Evolutionary conservation across 1,284 basidiomycete genomes (phyloP).

Genomic region (Gymnopus androsaceus): DNA sequence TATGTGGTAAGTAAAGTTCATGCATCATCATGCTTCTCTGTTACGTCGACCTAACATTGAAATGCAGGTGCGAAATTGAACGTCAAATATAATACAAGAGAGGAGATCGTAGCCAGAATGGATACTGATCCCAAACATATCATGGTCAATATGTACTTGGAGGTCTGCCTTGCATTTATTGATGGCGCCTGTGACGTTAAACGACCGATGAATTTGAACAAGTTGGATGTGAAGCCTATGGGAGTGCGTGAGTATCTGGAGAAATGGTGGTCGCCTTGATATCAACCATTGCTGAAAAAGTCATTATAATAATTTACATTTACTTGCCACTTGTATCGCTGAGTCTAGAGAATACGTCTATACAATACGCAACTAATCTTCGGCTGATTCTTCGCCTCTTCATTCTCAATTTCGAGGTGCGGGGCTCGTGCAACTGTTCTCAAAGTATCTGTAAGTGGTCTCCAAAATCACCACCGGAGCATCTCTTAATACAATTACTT

Average conservation of each 20-base stretch:
- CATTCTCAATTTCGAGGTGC: neutral
- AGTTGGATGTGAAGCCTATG: slow-evolving; percentile 6
- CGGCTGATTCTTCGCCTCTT: too few relatives aligned
- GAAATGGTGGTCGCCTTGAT: slow-evolving; percentile 14
- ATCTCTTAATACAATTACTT: too few relatives aligned
- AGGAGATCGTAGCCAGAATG: slow-evolving; percentile 1
- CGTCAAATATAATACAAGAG: slow-evolving; percentile 2
- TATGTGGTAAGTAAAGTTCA: slow-evolving; percentile 5
- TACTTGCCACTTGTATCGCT: too few relatives aligned
- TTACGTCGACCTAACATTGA: neutral
- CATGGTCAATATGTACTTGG: neutral
- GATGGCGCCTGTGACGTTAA: neutral
- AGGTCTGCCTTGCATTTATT: neutral
- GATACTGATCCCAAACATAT: neutral
- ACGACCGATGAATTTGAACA: slow-evolving; percentile 7
- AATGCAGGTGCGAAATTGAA: slow-evolving; percentile 2
- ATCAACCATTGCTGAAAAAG: too few relatives aligned
- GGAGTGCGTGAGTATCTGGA: slow-evolving; percentile 5
- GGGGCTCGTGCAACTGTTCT: too few relatives aligned
- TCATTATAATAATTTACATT: neutral
- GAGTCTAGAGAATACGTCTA: too few relatives aligned
- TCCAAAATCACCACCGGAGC: too few relatives aligned
- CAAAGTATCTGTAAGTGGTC: too few relatives aligned
- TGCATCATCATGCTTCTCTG: neutral
- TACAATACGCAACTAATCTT: too few relatives aligned